Evolutionary conservation across 2,329 filamentous ascomycete species (phyloP).

Genomic region (Rachicladosporium sp.): DNA sequence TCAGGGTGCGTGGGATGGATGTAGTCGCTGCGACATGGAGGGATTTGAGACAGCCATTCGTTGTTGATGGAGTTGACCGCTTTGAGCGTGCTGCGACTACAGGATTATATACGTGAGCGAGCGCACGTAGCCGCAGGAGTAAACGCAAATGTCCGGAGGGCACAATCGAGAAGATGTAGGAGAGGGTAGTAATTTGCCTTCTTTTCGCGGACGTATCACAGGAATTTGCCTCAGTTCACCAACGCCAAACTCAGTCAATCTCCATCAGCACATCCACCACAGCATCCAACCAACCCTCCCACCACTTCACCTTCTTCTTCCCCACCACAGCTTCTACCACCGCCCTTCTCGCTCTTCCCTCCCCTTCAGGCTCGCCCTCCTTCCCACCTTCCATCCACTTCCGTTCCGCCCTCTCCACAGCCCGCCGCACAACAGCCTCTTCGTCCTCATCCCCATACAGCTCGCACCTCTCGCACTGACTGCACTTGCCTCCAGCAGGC

Average conservation of each 20-base stretch:
- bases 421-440: constrained; percentile 28
- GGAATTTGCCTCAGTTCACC: too few relatives aligned
- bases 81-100: too few relatives aligned
- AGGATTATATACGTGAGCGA: too few relatives aligned
- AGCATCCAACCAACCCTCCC: constrained; percentile 13
- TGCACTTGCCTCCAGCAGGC: constrained; percentile 62
- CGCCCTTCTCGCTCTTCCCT: constrained; percentile 6
- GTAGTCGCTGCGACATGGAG: too few relatives aligned
- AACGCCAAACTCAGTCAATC: background rate
- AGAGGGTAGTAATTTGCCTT: too few relatives aligned
- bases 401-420: constrained; percentile 31
- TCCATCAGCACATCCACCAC: constrained; percentile 12
- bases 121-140: too few relatives aligned
- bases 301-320: constrained; percentile 7
- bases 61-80: too few relatives aligned
- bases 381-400: constrained; percentile 24
- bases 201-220: too few relatives aligned
- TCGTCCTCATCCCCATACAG: constrained; percentile 38
- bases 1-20: too few relatives aligned
- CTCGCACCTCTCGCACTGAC: constrained; percentile 55
- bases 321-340: constrained; percentile 16
- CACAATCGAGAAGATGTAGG: too few relatives aligned
- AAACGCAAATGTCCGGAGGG: too few relatives aligned
- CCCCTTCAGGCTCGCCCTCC: constrained; percentile 5
- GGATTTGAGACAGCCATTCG: too few relatives aligned